Percentiles rank a stretch among this genome's conserved stretches.
These are phyloP conservation scores for Knoxia roxburghii DNA, from an alignment of 257 asterid species.

Conservation along the genomic window DNA sequence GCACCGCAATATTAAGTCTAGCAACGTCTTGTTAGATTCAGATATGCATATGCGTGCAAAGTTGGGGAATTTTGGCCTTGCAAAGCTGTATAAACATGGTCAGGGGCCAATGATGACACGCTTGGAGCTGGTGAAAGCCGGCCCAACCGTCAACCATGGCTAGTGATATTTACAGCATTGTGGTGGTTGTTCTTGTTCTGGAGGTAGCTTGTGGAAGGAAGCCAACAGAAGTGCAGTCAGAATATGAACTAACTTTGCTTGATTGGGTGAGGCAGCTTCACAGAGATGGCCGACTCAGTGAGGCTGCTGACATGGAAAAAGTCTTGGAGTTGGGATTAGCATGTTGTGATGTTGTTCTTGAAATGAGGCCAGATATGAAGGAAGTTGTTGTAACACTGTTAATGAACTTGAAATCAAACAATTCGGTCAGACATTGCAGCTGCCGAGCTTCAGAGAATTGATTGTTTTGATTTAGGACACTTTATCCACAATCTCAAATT, in stretches of 20 bases:
- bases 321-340: constrained; percentile 17
- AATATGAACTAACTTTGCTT: neutral
- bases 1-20: constrained; percentile 18
- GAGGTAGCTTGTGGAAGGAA: constrained; percentile 20
- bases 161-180: constrained; percentile 17
- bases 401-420: neutral
- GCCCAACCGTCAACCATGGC: constrained; percentile 17
- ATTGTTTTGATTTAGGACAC: neutral
- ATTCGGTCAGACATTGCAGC: no score
- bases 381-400: constrained; percentile 10
- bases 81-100: constrained; percentile 14
- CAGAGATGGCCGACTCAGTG: constrained; percentile 8
- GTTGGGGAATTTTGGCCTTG: constrained; percentile 20
- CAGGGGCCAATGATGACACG: neutral
- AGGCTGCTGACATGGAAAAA: constrained; percentile 11
- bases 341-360: constrained; percentile 13
- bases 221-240: neutral
- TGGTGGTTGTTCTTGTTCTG: constrained; percentile 15
- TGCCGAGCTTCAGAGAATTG: neutral
- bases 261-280: constrained; percentile 15
- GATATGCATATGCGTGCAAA: constrained; percentile 11
- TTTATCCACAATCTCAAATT: neutral
- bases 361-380: constrained; percentile 20
- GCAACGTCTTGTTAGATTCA: constrained; percentile 16
- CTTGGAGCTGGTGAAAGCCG: constrained; percentile 16